A percentile compares a stretch with the other conserved stretches of the same genome.
phyloP scores from a whole-genome alignment of 768 basidiomycete genomes.

The Lentinula raphanica region DNA sequence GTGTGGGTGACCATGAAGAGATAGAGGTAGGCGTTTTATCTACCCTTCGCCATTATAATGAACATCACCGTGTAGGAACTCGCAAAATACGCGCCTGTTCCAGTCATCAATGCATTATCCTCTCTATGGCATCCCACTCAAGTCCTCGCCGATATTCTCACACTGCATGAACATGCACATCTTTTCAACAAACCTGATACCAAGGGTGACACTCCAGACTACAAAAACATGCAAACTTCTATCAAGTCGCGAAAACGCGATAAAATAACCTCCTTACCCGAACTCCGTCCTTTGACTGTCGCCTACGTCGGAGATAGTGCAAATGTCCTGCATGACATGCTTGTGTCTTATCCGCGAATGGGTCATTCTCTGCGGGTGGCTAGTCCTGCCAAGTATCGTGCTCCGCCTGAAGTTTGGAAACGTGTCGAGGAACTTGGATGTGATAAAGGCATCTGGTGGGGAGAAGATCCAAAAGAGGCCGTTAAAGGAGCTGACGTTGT shows the following conservation, averaged over 20 bases:
- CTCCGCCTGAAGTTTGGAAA: conserved; percentile 72
- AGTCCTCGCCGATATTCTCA: conserved; percentile 87
- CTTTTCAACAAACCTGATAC: conserved; percentile 37
- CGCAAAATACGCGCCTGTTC: conserved; percentile 84
- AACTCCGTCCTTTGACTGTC: conserved; percentile 75
- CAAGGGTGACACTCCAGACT: conserved; percentile 14
- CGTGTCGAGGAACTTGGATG: conserved; percentile 72
- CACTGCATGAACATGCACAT: conserved; percentile 72
- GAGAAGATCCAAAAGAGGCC: conserved; percentile 76
- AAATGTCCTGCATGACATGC: conserved; percentile 96
- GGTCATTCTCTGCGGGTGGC: conserved; percentile 87
- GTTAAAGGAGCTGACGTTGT: conserved; percentile 90
- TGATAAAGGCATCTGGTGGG: conserved; percentile 71
- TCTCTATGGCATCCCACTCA: conserved; percentile 97
- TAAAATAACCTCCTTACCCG: conserved; percentile 28
- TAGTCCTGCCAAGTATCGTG: conserved; percentile 65
- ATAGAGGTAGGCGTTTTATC: conserved; percentile 62
- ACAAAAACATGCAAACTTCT: conserved; percentile 9
- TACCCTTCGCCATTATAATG: not conserved
- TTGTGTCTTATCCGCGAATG: conserved; percentile 88
- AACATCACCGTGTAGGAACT: conserved; percentile 60
- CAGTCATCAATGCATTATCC: conserved; percentile 94
- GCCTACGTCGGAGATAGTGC: conserved; percentile 93
- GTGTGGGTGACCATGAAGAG: conserved; percentile 89
- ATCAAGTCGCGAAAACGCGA: conserved; percentile 10